A percentile compares a stretch with the other conserved stretches of the same genome.
These are phyloP conservation scores for Leptographium lundbergii DNA, from an alignment of 2,329 filamentous ascomycete genomes.

Conservation along the genomic window DNA sequence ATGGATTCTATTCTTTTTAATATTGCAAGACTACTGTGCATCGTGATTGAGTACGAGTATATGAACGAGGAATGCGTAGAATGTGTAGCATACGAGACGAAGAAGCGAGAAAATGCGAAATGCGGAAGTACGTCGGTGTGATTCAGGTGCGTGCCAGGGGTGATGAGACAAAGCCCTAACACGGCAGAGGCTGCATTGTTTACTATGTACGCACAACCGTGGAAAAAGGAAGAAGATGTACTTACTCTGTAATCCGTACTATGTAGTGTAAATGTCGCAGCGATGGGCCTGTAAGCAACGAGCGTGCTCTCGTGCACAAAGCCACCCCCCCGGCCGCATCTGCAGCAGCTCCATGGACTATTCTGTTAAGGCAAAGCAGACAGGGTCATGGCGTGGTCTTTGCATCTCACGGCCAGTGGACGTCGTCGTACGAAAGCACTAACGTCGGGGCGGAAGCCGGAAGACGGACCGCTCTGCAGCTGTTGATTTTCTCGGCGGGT, in stretches of 20 bases:
- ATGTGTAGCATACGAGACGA: neutral
- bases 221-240: neutral
- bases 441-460: neutral
- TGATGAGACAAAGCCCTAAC: neutral
- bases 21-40: neutral
- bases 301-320: too few relatives aligned
- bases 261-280: neutral
- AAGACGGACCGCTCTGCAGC: neutral
- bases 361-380: neutral
- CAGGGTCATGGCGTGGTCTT: neutral
- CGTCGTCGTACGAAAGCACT: neutral
- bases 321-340: neutral
- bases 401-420: too few relatives aligned
- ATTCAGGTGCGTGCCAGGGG: neutral
- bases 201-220: neutral
- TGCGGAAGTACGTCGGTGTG: neutral
- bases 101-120: too few relatives aligned
- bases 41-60: neutral
- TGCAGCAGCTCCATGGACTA: neutral
- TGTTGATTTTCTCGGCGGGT: neutral
- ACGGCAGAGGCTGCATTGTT: neutral
- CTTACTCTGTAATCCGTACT: too few relatives aligned
- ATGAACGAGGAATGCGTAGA: neutral
- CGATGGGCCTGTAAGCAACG: neutral
- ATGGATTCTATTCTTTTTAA: conserved; percentile 1